phyloP scores from a whole-genome alignment of 2,329 filamentous ascomycete genomes.

The Neoscytalidium dimidiatum region DNA sequence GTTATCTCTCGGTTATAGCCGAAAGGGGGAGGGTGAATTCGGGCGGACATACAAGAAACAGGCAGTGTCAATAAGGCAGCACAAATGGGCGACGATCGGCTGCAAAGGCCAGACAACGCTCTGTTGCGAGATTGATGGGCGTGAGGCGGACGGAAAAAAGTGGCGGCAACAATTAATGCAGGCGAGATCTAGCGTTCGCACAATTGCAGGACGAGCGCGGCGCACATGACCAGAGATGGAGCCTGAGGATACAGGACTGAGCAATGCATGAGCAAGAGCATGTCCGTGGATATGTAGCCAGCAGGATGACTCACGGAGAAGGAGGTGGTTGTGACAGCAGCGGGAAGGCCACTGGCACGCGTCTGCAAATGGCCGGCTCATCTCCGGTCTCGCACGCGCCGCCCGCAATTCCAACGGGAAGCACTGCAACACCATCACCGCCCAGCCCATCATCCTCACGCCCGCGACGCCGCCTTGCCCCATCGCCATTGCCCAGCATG shows the following conservation, averaged over 20 bases:
- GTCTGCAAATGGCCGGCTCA: conserved; percentile 2
- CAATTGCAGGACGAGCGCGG: neutral
- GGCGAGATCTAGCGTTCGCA: neutral
- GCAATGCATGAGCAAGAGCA: neutral
- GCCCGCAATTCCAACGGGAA: neutral
- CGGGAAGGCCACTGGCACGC: neutral
- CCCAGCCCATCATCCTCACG: neutral
- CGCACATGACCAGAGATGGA: neutral
- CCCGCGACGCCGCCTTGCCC: neutral
- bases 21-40: conserved; percentile 3
- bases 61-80: neutral
- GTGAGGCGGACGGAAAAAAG: neutral
- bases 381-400: neutral
- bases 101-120: neutral
- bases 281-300: neutral
- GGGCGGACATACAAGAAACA: neutral
- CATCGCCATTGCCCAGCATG: conserved; percentile 34
- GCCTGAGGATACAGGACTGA: neutral
- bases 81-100: neutral
- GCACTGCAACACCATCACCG: neutral
- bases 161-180: conserved; percentile 1
- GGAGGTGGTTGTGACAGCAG: neutral
- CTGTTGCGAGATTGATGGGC: neutral
- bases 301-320: conserved; percentile 7
- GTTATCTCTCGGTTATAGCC: neutral